Conservation (phyloP, 352 stramenopile genomes). For the Globisporangium acanthophoron region DNA sequence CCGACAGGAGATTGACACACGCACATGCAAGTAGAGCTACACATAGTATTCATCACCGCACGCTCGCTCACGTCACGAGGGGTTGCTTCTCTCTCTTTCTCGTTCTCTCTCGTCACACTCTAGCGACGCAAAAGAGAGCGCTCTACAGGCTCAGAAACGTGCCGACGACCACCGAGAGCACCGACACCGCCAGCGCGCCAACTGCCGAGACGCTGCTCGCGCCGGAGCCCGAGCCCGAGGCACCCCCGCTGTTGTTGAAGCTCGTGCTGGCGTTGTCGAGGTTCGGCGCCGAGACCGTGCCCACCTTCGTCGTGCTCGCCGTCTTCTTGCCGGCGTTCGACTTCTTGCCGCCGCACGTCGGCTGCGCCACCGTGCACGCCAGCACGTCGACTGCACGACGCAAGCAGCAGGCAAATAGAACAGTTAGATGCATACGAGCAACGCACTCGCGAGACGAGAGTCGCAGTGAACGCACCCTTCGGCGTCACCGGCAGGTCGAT, state of each 20-base stretch:
- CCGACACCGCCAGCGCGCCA: conserved; percentile 7
- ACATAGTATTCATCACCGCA: neutral
- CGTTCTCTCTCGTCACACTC: neutral
- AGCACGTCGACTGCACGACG: conserved; percentile 29
- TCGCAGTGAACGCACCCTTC: conserved; percentile 18
- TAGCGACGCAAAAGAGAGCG: neutral
- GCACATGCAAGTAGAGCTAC: neutral
- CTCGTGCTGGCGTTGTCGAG: conserved; percentile 1
- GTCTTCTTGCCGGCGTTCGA: conserved; percentile 49
- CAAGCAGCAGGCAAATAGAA: too few relatives aligned
- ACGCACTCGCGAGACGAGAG: too few relatives aligned
- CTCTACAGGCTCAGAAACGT: conserved; percentile 9
- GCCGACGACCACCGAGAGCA: conserved; percentile 8
- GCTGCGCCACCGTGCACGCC: conserved; percentile 41
- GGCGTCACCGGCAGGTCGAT: conserved; percentile 16
- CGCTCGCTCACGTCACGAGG: too few relatives aligned
- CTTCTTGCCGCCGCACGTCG: conserved; percentile 44
- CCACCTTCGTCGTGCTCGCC: conserved; percentile 9
- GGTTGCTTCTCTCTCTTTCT: neutral
- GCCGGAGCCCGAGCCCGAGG: neutral
- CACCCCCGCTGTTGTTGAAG: conserved; percentile 9
- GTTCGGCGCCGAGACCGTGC: conserved; percentile 12
- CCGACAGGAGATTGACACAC: too few relatives aligned
- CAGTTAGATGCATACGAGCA: too few relatives aligned
- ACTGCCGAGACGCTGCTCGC: conserved; percentile 1